phyloP scores from a whole-genome alignment of 129 eudicot genomes.

The Smallanthus sonchifolius region DNA sequence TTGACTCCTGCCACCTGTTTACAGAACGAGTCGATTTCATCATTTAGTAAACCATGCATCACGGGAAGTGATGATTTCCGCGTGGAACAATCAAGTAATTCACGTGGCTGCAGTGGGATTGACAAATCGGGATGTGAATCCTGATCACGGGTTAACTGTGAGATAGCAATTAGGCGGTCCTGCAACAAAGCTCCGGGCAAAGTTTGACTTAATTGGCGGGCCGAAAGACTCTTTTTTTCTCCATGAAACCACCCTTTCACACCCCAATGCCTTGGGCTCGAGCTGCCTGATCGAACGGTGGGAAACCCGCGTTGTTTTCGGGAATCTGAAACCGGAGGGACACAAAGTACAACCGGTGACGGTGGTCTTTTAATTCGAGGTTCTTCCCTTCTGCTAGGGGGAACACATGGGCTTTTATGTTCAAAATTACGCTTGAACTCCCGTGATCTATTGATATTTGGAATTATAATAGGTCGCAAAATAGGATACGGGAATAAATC shows the following conservation, averaged over 20 bases:
- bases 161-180: slow-evolving; percentile 81
- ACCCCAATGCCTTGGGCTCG: slow-evolving; percentile 97
- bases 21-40: slow-evolving; percentile 77
- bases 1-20: slow-evolving; percentile 86
- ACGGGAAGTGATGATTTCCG: slow-evolving; percentile 54
- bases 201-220: slow-evolving; percentile 68
- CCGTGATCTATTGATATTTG: slow-evolving; percentile 72
- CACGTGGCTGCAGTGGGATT: slow-evolving; percentile 81
- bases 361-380: slow-evolving; percentile 88
- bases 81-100: slow-evolving; percentile 38
- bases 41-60: slow-evolving; percentile 65
- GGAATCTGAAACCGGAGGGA: slow-evolving; percentile 79
- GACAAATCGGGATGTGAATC: slow-evolving; percentile 89
- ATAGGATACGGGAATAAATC: slow-evolving; percentile 84
- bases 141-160: slow-evolving; percentile 85
- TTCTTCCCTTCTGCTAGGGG: slow-evolving; percentile 76
- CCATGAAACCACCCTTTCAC: slow-evolving; percentile 96
- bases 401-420: slow-evolving; percentile 87
- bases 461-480: slow-evolving; percentile 84
- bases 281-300: slow-evolving; percentile 97
- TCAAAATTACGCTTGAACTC: slow-evolving; percentile 72
- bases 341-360: slow-evolving; percentile 96
- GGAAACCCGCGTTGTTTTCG: slow-evolving; percentile 89
- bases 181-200: slow-evolving; percentile 78
- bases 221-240: slow-evolving; percentile 65